Evolutionary conservation across 148 eudicot species (phyloP).

Genomic region (Chenopodium formosanum): DNA sequence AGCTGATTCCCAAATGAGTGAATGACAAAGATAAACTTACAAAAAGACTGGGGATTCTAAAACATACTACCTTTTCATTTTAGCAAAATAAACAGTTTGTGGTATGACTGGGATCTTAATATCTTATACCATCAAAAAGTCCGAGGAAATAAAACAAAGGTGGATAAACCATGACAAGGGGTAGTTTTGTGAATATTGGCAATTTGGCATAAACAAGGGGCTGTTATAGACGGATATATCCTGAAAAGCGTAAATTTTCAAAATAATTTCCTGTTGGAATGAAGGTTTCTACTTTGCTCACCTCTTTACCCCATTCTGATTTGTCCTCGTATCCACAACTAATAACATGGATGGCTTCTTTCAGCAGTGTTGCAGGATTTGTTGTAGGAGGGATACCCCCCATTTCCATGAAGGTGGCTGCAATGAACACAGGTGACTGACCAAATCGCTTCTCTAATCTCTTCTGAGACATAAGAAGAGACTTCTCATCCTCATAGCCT

Average conservation of each 20-base stretch:
- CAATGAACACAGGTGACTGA: slow-evolving; percentile 94
- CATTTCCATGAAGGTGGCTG: slow-evolving; percentile 90
- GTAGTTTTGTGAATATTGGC: not conserved
- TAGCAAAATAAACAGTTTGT: not conserved
- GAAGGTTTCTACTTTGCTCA: slow-evolving; percentile 21
- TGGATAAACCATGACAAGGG: not conserved
- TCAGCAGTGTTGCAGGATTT: slow-evolving; percentile 77
- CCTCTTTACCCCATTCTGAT: slow-evolving; percentile 99
- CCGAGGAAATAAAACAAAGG: not conserved
- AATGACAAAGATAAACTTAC: not conserved
- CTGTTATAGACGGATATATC: not conserved
- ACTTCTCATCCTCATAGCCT: slow-evolving; percentile 95
- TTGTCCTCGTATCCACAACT: slow-evolving; percentile 97
- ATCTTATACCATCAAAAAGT: not conserved
- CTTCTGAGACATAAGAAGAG: slow-evolving; percentile 91
- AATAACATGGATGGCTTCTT: slow-evolving; percentile 97
- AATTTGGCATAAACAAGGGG: not conserved
- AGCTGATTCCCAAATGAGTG: not conserved
- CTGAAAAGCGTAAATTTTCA: not conserved
- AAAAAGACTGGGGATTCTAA: not conserved
- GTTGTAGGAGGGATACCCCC: slow-evolving; percentile 94
- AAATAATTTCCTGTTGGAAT: not conserved
- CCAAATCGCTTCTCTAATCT: slow-evolving; percentile 97
- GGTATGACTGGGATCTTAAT: not conserved
- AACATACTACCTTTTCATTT: not conserved